Evolutionary conservation across 305 asterid species (phyloP).

Genomic region (Caryopteris hybrid): DNA sequence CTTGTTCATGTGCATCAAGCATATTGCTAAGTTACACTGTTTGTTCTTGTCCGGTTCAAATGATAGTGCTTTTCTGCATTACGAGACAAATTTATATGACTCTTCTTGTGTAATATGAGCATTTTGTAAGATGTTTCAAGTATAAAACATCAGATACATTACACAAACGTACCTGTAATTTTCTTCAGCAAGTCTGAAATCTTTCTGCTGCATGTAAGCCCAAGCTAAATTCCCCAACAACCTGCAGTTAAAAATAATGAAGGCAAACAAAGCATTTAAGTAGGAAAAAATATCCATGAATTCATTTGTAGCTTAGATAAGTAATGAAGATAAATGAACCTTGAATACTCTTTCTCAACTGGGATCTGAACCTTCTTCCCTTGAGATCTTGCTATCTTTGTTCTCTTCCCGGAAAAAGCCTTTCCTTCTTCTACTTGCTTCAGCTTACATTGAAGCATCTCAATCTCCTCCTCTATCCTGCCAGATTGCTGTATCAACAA

Average conservation of each 20-base stretch:
- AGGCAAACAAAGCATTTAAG: slow-evolving; percentile 8
- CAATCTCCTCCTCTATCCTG: slow-evolving; percentile 70
- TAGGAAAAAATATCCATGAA: not conserved
- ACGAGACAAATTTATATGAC: not conserved
- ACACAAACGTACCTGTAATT: slow-evolving; percentile 55
- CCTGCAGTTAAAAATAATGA: slow-evolving; percentile 28
- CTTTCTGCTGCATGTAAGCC: slow-evolving; percentile 74
- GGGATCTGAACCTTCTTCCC: slow-evolving; percentile 75
- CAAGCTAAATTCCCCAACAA: slow-evolving; percentile 91
- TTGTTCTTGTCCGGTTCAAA: slow-evolving; percentile 78
- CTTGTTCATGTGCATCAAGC: slow-evolving; percentile 79
- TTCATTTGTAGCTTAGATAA: not conserved
- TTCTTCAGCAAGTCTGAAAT: slow-evolving; percentile 75
- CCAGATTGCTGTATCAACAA: slow-evolving; percentile 64
- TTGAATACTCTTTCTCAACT: slow-evolving; percentile 78
- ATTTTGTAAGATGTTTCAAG: not conserved
- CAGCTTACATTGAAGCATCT: slow-evolving; percentile 54
- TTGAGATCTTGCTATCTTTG: slow-evolving; percentile 81
- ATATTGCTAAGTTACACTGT: slow-evolving; percentile 85
- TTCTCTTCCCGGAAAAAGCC: slow-evolving; percentile 64
- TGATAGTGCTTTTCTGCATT: slow-evolving; percentile 80
- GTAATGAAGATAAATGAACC: slow-evolving; percentile 30
- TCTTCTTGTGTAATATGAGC: not conserved
- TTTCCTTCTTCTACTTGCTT: slow-evolving; percentile 70
- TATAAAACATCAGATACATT: not conserved